These are phyloP conservation scores for Toxoplasma gondii DNA, from an alignment of 169 alveolate species.

Conservation along the genomic window DNA sequence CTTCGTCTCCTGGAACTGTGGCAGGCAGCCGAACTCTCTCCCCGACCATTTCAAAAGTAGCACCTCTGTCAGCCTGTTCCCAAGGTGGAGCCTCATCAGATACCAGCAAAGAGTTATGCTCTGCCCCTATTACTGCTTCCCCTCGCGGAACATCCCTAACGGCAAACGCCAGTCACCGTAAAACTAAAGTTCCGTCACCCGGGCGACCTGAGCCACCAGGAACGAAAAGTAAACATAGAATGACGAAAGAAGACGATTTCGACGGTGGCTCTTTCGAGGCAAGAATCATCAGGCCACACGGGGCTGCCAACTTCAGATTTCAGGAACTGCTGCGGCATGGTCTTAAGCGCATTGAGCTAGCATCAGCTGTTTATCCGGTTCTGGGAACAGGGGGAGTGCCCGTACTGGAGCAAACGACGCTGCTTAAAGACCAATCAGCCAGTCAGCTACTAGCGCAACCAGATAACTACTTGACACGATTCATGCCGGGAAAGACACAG, in stretches of 20 bases:
- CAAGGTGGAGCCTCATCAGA: background rate
- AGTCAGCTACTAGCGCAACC: background rate
- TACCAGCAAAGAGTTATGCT: background rate
- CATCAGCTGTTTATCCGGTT: conserved; percentile 2
- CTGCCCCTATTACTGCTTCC: background rate
- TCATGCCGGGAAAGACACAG: background rate
- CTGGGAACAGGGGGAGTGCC: background rate
- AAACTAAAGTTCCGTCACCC: too few species aligned
- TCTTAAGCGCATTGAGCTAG: background rate
- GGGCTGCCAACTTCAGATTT: background rate
- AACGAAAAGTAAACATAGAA: background rate
- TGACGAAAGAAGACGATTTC: background rate
- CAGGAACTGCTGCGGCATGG: background rate
- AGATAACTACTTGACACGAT: background rate
- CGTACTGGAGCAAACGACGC: background rate
- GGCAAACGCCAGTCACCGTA: too few species aligned
- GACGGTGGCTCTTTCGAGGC: background rate
- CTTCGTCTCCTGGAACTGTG: background rate
- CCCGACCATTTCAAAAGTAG: background rate
- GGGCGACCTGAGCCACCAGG: background rate
- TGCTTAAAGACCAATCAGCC: background rate
- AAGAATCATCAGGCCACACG: background rate
- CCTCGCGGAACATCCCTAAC: too few species aligned
- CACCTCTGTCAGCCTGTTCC: background rate
- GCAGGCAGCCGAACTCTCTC: background rate